These are phyloP conservation scores for Plenodomus biglobosus DNA, from an alignment of 2,329 filamentous ascomycete genomes.

Conservation along the genomic window DNA sequence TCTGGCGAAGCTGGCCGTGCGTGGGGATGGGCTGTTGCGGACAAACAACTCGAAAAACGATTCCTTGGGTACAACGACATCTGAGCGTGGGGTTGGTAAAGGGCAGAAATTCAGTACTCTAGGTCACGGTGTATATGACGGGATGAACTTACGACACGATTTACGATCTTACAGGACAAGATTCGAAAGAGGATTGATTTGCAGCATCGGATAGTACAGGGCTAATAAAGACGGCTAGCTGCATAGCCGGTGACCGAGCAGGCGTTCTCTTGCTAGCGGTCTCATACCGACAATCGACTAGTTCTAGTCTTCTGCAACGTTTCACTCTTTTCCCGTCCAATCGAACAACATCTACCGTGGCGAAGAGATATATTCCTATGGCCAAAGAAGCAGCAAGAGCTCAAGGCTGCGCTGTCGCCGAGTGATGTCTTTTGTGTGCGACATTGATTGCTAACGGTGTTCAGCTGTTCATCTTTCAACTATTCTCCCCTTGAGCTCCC, in stretches of 20 bases:
- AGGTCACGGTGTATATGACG: constrained; percentile 20
- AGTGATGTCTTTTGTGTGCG: too few species aligned
- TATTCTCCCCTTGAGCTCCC: too few species aligned
- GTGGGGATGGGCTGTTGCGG: constrained; percentile 52
- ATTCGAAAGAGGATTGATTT: constrained; percentile 1
- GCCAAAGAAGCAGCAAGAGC: background rate
- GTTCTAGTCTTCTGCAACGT: constrained; percentile 3
- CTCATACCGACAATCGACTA: constrained; percentile 3
- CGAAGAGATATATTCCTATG: background rate
- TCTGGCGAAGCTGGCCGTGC: constrained; percentile 53
- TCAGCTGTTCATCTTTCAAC: too few species aligned
- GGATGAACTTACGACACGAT: constrained; percentile 22
- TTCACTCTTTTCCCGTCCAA: background rate
- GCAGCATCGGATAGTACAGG: constrained; percentile 3
- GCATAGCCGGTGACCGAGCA: constrained; percentile 4
- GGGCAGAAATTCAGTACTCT: background rate
- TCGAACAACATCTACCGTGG: background rate
- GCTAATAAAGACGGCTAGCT: constrained; percentile 6
- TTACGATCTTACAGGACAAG: constrained; percentile 3
- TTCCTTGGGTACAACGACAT: constrained; percentile 56
- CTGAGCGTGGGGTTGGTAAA: constrained; percentile 19
- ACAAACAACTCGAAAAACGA: constrained; percentile 50
- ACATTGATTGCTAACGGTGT: too few species aligned
- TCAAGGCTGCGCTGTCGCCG: too few species aligned
- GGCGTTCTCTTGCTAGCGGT: background rate